Evolutionary conservation across 257 asterid genomes (phyloP).

Genomic region (Petunia axillaris): DNA sequence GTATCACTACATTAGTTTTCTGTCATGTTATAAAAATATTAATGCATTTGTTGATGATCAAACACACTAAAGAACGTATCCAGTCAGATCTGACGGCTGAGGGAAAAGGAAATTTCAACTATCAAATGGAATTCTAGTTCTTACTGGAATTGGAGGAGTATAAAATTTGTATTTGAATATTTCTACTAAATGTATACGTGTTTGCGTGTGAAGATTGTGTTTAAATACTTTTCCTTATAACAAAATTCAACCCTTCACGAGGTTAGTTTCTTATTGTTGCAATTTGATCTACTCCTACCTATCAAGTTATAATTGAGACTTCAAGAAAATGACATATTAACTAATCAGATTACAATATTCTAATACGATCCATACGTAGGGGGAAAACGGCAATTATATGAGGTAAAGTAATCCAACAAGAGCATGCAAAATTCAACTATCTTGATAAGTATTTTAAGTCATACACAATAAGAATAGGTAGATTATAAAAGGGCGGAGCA

Average conservation of each 20-base stretch:
- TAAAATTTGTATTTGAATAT: not conserved
- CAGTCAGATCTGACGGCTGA: constrained; percentile 23
- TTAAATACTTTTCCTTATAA: not conserved
- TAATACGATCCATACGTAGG: not conserved
- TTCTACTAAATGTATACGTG: not conserved
- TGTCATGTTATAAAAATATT: not conserved
- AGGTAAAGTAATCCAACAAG: not conserved
- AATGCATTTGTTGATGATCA: not conserved
- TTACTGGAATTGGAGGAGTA: not conserved
- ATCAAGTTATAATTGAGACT: constrained; percentile 21
- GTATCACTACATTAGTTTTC: not conserved
- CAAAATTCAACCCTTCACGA: constrained; percentile 9
- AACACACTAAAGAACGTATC: not conserved
- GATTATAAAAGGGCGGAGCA: too few relatives aligned
- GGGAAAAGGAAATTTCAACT: constrained; percentile 21
- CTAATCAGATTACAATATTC: constrained; percentile 16
- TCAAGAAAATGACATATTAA: not conserved
- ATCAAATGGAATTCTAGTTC: not conserved
- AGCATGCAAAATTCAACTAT: too few relatives aligned
- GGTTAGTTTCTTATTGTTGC: constrained; percentile 8
- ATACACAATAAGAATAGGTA: too few relatives aligned
- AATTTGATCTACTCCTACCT: constrained; percentile 22
- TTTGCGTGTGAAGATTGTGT: not conserved
- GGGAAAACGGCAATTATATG: not conserved
- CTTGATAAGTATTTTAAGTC: too few relatives aligned